Evolutionary conservation across 495 filamentous ascomycete genomes (phyloP).

Genomic region (Hypoxylon rickii): DNA sequence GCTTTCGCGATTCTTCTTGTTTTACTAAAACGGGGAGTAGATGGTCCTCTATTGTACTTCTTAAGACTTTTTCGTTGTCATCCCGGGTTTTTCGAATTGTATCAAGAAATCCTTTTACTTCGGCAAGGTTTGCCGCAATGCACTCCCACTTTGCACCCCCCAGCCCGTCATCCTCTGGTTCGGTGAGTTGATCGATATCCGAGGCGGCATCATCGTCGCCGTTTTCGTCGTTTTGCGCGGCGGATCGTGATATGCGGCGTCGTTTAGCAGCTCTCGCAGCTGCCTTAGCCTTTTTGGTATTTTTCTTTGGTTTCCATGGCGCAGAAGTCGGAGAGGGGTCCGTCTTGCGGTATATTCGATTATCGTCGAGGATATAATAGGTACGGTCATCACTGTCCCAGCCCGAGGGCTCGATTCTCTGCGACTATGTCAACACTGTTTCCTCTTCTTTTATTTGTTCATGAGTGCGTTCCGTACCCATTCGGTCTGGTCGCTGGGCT

Average conservation of each 20-base stretch:
- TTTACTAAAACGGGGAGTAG: conserved; percentile 83
- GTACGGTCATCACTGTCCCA: conserved; percentile 83
- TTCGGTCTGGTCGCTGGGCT: conserved; percentile 75
- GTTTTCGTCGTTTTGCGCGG: conserved; percentile 43
- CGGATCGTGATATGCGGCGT: conserved; percentile 58
- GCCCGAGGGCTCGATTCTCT: conserved; percentile 92
- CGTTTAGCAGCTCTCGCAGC: conserved; percentile 73
- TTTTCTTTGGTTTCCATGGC: conserved; percentile 69
- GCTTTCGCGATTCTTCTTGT: conserved; percentile 73
- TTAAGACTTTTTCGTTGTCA: conserved; percentile 77
- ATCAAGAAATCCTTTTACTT: conserved; percentile 75
- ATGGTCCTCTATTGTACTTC: conserved; percentile 69
- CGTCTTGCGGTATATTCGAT: conserved; percentile 84
- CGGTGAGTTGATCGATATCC: conserved; percentile 43
- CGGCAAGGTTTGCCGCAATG: conserved; percentile 74
- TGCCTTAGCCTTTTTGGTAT: conserved; percentile 73
- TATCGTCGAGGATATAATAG: conserved; percentile 93
- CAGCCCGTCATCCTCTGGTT: conserved; percentile 63
- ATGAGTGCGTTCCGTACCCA: conserved; percentile 65
- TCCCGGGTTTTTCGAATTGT: conserved; percentile 75
- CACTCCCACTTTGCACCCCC: conserved; percentile 88
- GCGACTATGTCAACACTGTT: conserved; percentile 31
- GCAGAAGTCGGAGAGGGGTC: conserved; percentile 63
- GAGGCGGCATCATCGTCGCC: conserved; percentile 55
- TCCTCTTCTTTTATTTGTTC: conserved; percentile 20